Base-by-base conservation (phyloP, 164 flowering plant species). In the Liriodendron chinense region DNA sequence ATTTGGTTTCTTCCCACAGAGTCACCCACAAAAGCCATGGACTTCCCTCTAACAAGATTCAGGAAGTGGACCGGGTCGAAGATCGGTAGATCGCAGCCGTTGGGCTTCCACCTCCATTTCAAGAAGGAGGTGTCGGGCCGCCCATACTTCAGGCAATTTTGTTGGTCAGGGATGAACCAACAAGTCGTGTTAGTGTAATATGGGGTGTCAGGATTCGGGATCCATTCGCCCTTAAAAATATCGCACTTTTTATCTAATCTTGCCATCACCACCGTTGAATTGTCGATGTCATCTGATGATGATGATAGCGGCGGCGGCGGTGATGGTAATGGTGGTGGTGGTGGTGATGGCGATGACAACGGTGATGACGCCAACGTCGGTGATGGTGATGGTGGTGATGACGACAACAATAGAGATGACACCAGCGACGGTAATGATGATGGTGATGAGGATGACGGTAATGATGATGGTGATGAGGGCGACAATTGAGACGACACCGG, bases 101-200 rank as follows among this genome's bases (percentile, higher is more conserved):
- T 81, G 9, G 94, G 97, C 71, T 91, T 84, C 97, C 97, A 92
- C 72, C 84, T 85, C 93, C 93, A 92, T 34, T 87, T 87, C 89
- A 89, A 76, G 85, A 83, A 90, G 1, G 76, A 90, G 0, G 75
- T 62, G 65, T 92, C 89, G 0, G 93, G 94, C 7, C 93, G 73
- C 1, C 97, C 94, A 71, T 88, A 86, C 53, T 85, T 90, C 87
- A 89, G 86, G 83, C 97, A 92, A 65, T 92, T 90, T 57, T 89
- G 91, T 21, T 87, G 93, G 57, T 89, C 90, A 53, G 89, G 93
- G 47, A 92, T 92, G 3, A 86, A 86, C 89, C 87, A 79, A 71
- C 97, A 92, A 2, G 84, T 90, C 9, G 21, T 67, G 73, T 87
- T 89, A 14, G 86, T 87, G 82, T 92, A 92, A 69, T 88, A 89